A percentile compares a stretch with the other conserved stretches of the same genome.
phyloP scores from a whole-genome alignment of 805 yeast genomes.

The Torulaspora gathmanii region DNA sequence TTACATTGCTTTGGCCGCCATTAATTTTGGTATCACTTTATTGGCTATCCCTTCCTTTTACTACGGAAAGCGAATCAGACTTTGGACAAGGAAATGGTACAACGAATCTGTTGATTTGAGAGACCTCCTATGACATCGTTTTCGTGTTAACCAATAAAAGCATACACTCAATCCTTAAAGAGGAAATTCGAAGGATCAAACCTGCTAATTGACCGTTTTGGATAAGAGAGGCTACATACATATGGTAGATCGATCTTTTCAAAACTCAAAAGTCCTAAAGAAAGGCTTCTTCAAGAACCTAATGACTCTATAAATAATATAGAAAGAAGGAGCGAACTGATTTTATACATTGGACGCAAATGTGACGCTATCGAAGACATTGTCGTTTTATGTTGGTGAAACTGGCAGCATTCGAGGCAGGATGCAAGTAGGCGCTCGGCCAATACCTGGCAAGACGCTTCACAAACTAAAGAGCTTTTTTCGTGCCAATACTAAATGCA shows the following conservation, averaged over 20 bases:
- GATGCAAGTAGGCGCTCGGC: constrained; percentile 74
- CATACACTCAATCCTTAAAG: too few relatives aligned
- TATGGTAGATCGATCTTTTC: too few relatives aligned
- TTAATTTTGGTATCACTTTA: constrained; percentile 56
- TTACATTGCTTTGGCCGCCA: constrained; percentile 54
- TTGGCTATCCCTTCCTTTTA: constrained; percentile 52
- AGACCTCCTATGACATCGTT: constrained; percentile 27
- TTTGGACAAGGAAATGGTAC: constrained; percentile 54
- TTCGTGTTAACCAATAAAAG: neutral
- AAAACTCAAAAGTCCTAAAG: too few relatives aligned
- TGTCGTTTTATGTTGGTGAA: constrained; percentile 75
- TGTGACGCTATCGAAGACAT: constrained; percentile 63
- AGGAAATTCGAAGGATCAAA: too few relatives aligned
- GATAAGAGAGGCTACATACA: too few relatives aligned
- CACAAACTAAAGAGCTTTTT: too few relatives aligned
- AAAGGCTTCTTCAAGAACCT: too few relatives aligned
- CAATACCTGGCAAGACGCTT: constrained; percentile 67
- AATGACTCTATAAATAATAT: neutral
- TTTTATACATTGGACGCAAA: constrained; percentile 11
- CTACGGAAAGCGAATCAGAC: constrained; percentile 58
- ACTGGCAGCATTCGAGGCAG: constrained; percentile 78
- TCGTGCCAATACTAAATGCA: too few relatives aligned
- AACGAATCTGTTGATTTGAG: constrained; percentile 49
- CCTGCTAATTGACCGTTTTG: too few relatives aligned
- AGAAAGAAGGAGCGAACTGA: neutral